phyloP scores from a whole-genome alignment of 1,284 basidiomycete species.

The Papiliotrema terrestris region DNA sequence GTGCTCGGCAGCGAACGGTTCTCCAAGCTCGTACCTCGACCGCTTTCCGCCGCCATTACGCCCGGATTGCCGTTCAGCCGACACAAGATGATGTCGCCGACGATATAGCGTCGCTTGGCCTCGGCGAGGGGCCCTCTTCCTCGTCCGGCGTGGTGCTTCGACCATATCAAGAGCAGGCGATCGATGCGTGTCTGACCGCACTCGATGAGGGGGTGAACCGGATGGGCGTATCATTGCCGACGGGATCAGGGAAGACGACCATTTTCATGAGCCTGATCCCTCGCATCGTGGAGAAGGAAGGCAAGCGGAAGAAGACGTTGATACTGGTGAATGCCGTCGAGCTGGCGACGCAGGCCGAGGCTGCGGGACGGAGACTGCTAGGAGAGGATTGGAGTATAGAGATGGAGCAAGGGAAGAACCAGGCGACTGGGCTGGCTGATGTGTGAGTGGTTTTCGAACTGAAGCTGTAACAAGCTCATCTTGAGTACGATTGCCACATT shows the following conservation, averaged over 20 bases:
- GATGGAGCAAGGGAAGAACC: slow-evolving; percentile 80
- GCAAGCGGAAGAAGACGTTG: slow-evolving; percentile 23
- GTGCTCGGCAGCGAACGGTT: no score
- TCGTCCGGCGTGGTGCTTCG: slow-evolving; percentile 52
- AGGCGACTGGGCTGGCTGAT: slow-evolving; percentile 76
- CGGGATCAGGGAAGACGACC: slow-evolving; percentile 89
- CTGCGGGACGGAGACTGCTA: slow-evolving; percentile 63
- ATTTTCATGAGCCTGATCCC: slow-evolving; percentile 79
- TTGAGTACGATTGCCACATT: slow-evolving; percentile 84
- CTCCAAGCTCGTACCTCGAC: no score
- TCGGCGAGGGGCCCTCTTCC: no score
- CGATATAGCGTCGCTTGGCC: no score
- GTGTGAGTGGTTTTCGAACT: slow-evolving; percentile 56
- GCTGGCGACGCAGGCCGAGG: slow-evolving; percentile 81
- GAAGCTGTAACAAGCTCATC: neutral
- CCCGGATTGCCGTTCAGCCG: no score
- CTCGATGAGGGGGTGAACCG: slow-evolving; percentile 62
- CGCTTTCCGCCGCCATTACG: no score
- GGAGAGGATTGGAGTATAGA: slow-evolving; percentile 72
- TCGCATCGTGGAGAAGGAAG: slow-evolving; percentile 5
- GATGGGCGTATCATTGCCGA: slow-evolving; percentile 89
- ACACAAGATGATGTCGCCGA: no score
- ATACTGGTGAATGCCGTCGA: slow-evolving; percentile 55
- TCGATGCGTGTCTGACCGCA: slow-evolving; percentile 72
- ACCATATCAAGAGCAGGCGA: slow-evolving; percentile 85